phyloP scores from a whole-genome alignment of 345 rosid genomes.

The Erodium maritimum region DNA sequence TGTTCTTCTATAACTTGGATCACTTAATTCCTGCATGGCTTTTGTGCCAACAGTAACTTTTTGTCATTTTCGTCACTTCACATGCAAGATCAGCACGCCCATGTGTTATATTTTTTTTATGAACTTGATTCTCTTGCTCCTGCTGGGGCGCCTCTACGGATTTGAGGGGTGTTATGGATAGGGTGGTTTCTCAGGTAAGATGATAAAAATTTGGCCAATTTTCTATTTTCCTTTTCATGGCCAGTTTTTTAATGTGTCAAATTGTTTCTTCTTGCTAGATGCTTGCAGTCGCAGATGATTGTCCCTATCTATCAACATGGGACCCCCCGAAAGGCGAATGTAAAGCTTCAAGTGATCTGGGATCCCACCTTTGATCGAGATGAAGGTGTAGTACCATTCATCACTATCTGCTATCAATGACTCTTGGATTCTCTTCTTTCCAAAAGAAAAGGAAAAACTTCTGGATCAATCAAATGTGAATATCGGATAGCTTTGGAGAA shows the following conservation, averaged over 20 bases:
- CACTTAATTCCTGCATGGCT: neutral
- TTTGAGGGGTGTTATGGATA: constrained; percentile 97
- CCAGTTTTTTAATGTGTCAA: neutral
- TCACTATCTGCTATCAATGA: too few species aligned
- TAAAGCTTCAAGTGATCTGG: too few species aligned
- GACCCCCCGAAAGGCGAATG: too few species aligned
- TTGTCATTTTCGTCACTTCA: constrained; percentile 8
- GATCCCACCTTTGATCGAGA: too few species aligned
- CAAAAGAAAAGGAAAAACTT: too few species aligned
- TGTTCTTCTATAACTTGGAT: neutral
- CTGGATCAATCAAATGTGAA: too few species aligned
- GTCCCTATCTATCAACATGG: too few species aligned
- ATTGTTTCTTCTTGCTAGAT: constrained; percentile 27
- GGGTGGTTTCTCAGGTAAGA: constrained; percentile 88
- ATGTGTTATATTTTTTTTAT: constrained; percentile 92
- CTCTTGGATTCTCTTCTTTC: too few species aligned
- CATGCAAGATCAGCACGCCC: constrained; percentile 97
- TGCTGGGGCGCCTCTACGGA: constrained; percentile 97
- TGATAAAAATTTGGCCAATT: constrained; percentile 3
- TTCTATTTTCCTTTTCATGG: neutral
- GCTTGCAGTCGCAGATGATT: too few species aligned
- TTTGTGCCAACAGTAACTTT: neutral
- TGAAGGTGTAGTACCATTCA: too few species aligned
- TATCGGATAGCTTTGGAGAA: too few species aligned
- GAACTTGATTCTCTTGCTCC: constrained; percentile 99